Evolutionary conservation across 305 asterid species (phyloP), one percentile per base, ranked within the genome.

Genomic region (Fraxinus floribunda): DNA sequence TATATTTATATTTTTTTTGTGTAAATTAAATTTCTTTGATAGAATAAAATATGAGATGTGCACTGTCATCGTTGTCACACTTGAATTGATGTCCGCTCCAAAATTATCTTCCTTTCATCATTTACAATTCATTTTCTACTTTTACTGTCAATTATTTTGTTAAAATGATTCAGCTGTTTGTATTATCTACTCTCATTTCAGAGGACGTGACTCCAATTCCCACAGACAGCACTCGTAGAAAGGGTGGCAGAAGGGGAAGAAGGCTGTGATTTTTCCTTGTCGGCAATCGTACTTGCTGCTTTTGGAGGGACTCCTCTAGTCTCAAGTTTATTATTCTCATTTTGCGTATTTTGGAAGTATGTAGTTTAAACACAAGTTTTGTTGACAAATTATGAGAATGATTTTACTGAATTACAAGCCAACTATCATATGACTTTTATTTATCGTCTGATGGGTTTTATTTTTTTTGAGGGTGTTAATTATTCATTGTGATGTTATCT

Each of bases 191-290:
- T 81, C n/a, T 81, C 15, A 46, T 13, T 77, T 4, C 92, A 91
- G 95, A 91, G 95, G 95, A 91, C 11, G 93, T 89, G 49, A 91
- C 95, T 66, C 95, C 93, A 32, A 89, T 91, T 79, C 95, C 95
- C 18, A 91, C 95, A 0, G 95, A 91, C 81, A 89, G 95, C 83
- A 90, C 95, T 15, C 81, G 95, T 32, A 83, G 95, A 87, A 91
- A 91, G 90, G 93, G 95, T 82, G 93, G 95, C 13, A 79, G 95
- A 87, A 88, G 93, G 83, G 95, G 95, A 84, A 89, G 95, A 86
- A 90, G 93, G 87, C 91, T 91, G 84, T 91, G 81, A 89, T 41
- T 74, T 29, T 13, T 68, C 75, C 3, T 39, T 29, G 32, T 26
- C 7, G 72, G 16, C 68, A 18, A 24, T 68, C 7, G 20, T 74